A percentile compares a stretch with the other conserved stretches of the same genome.
Conservation (phyloP, 768 basidiomycete genomes). For the Thelephora aurantiotincta region DNA sequence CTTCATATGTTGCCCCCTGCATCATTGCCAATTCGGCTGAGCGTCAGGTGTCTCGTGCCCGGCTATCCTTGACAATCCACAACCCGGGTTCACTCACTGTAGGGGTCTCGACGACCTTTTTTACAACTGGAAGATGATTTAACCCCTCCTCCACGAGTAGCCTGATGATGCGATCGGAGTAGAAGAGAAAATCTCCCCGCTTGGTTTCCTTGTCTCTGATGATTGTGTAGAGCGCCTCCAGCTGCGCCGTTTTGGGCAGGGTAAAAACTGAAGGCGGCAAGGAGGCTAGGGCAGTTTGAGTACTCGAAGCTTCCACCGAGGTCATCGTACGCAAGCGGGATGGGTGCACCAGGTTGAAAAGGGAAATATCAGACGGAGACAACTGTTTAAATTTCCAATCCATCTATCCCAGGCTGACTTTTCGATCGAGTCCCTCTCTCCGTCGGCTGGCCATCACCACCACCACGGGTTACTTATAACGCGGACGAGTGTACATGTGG, state of each 20-base stretch:
- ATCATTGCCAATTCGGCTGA: constrained; percentile 3
- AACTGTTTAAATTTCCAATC: no score
- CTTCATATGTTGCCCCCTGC: constrained; percentile 74
- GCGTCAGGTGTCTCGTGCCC: no score
- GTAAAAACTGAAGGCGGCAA: constrained; percentile 80
- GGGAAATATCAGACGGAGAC: no score
- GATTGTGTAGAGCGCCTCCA: constrained; percentile 92
- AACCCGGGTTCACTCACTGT: constrained; percentile 31
- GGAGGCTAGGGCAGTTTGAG: constrained; percentile 21
- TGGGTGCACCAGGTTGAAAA: no score
- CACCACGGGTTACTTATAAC: no score
- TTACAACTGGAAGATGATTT: constrained; percentile 74
- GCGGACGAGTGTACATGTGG: no score
- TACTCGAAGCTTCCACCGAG: constrained; percentile 12
- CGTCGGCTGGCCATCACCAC: no score
- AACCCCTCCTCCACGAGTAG: constrained; percentile 74
- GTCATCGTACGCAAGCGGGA: constrained; percentile 4
- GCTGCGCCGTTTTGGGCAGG: constrained; percentile 79
- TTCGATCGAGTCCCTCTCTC: no score
- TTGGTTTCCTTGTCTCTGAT: constrained; percentile 81
- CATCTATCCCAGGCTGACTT: no score
- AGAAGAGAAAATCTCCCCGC: constrained; percentile 93
- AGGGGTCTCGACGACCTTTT: constrained; percentile 67
- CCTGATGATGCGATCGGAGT: constrained; percentile 84
- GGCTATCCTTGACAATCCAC: no score